phyloP scores from a whole-genome alignment of 2,329 filamentous ascomycete genomes.

The Apiospora hydei region DNA sequence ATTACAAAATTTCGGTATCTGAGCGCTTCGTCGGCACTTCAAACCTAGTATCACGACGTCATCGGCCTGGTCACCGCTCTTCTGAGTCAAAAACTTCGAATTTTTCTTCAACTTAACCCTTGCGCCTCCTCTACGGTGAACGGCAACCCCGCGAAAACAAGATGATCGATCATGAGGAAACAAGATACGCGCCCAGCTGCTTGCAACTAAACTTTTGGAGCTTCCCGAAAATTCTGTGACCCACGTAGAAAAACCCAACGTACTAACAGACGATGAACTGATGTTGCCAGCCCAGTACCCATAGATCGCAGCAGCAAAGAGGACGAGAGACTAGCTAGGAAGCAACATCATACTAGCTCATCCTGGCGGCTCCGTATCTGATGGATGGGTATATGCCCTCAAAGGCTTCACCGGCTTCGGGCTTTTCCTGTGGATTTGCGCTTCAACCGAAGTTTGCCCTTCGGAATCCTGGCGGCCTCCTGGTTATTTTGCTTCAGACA shows the following conservation, averaged over 20 bases:
- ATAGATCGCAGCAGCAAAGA: not conserved
- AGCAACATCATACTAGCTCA: not conserved
- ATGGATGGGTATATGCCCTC: not conserved
- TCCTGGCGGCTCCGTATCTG: not conserved
- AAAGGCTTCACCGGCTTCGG: too few species aligned
- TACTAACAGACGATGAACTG: not conserved
- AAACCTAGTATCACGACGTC: slow-evolving; percentile 11
- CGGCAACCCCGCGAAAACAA: slow-evolving; percentile 12
- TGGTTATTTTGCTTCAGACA: not conserved
- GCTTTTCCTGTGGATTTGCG: not conserved
- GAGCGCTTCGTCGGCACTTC: slow-evolving; percentile 15
- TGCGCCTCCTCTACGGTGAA: slow-evolving; percentile 2
- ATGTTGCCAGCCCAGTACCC: not conserved
- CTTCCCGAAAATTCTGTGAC: slow-evolving; percentile 4
- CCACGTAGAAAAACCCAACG: not conserved
- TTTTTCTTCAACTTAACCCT: not conserved
- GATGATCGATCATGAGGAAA: not conserved
- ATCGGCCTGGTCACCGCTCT: slow-evolving; percentile 16
- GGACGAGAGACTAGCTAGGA: too few species aligned
- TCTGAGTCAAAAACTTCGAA: slow-evolving; percentile 3
- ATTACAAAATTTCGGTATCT: not conserved
- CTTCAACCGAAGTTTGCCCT: not conserved
- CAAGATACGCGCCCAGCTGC: slow-evolving; percentile 15
- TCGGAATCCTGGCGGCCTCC: not conserved
- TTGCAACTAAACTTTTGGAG: not conserved